Evolutionary conservation across 148 eudicot genomes (phyloP).

Genomic region (Vaccinium myrtillus): DNA sequence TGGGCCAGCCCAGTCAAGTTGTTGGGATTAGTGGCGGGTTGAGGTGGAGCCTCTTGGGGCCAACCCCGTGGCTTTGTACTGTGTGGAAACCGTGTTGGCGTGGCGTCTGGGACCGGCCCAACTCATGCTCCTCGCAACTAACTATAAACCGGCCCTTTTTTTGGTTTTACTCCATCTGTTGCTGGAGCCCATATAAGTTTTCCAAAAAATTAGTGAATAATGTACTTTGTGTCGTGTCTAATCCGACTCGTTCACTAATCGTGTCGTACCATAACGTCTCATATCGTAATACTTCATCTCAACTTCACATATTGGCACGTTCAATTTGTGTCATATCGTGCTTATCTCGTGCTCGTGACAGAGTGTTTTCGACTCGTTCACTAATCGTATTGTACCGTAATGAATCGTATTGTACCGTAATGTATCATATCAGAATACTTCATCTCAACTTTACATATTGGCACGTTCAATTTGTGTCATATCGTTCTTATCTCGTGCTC

Average conservation of each 20-base stretch:
- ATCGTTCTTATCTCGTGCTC: too few species aligned
- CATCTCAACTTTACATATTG: not conserved
- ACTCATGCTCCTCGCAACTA: not conserved
- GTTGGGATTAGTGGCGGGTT: constrained; percentile 10
- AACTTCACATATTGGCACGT: not conserved
- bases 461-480: too few species aligned
- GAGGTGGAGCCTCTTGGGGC: constrained; percentile 3
- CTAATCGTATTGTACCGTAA: too few species aligned
- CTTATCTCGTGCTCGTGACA: too few species aligned
- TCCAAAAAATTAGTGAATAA: too few species aligned
- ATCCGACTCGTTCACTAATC: too few species aligned
- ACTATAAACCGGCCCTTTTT: not conserved
- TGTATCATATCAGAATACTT: not conserved
- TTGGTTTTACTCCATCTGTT: not conserved
- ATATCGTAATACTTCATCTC: not conserved
- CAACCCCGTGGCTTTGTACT: not conserved
- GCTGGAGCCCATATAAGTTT: not conserved
- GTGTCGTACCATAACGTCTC: too few species aligned
- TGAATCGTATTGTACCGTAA: too few species aligned
- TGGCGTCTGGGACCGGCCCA: not conserved
- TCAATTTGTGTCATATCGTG: too few species aligned
- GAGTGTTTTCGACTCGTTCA: too few species aligned
- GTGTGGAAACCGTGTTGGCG: not conserved
- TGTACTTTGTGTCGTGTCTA: too few species aligned
- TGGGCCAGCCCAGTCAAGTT: not conserved